Percentiles rank a stretch among this genome's conserved stretches.
phyloP scores from a whole-genome alignment of 2,329 filamentous ascomycete species.

The Chaetomiaceae sp. region DNA sequence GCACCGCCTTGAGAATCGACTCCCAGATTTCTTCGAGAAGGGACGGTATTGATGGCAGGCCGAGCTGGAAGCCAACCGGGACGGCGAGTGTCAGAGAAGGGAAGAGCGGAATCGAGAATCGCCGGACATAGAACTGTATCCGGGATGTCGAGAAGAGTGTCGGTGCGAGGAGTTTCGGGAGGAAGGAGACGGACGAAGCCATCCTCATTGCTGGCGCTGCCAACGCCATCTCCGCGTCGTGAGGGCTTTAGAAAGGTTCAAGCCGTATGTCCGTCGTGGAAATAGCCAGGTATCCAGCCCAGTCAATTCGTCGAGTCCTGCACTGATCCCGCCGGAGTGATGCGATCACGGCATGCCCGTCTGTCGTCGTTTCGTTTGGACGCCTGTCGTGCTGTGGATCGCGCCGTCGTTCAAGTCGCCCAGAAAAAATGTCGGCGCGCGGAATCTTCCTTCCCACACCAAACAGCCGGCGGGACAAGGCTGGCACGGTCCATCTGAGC shows the following conservation, averaged over 20 bases:
- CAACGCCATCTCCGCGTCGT: conserved; percentile 18
- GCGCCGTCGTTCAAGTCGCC: conserved; percentile 2
- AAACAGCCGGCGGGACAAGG: conserved; percentile 6
- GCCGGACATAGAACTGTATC: conserved; percentile 16
- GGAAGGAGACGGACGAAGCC: conserved; percentile 16
- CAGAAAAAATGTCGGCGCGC: conserved; percentile 22
- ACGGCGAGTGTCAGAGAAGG: conserved; percentile 23
- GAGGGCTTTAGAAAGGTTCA: neutral
- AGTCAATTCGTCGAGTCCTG: neutral
- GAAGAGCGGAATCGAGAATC: conserved; percentile 22
- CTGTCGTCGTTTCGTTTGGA: conserved; percentile 9
- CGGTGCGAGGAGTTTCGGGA: conserved; percentile 20
- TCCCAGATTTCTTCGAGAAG: conserved; percentile 87
- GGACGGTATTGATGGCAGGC: conserved; percentile 54
- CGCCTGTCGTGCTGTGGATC: conserved; percentile 9
- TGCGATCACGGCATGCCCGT: conserved; percentile 12
- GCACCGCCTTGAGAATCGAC: conserved; percentile 81
- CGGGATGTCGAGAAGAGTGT: conserved; percentile 18
- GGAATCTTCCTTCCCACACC: conserved; percentile 12
- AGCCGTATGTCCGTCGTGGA: neutral
- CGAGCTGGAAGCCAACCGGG: conserved; percentile 44
- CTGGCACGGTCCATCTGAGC: conserved; percentile 21
- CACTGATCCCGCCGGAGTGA: neutral
- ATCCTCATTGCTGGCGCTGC: conserved; percentile 22
- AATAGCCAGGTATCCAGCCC: neutral